Evolutionary conservation across 129 eudicot species (phyloP).

Genomic region (Pulicaria dysenterica): DNA sequence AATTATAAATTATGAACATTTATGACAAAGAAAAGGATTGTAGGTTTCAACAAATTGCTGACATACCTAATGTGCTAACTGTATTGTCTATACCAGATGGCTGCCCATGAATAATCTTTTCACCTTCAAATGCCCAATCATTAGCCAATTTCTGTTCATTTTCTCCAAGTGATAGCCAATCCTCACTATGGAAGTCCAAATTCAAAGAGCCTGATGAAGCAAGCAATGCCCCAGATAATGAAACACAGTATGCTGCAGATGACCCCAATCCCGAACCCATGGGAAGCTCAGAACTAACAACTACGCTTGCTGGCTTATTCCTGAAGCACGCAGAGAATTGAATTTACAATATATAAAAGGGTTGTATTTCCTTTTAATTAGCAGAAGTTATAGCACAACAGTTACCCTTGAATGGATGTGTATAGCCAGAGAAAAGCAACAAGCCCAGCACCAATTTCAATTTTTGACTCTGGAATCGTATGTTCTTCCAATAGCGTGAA

Average conservation of each 20-base stretch:
- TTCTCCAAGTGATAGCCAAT: conserved; percentile 74
- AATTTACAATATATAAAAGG: too few species aligned
- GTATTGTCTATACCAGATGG: conserved; percentile 99
- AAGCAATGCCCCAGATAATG: conserved; percentile 75
- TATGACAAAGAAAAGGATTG: neutral
- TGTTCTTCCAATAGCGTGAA: conserved; percentile 64
- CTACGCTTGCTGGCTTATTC: conserved; percentile 73
- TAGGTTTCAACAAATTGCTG: neutral
- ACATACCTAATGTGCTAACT: conserved; percentile 93
- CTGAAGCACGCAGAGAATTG: conserved; percentile 39
- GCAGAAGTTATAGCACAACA: too few species aligned
- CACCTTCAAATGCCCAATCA: conserved; percentile 98
- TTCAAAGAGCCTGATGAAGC: conserved; percentile 61
- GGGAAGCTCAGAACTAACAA: conserved; percentile 89
- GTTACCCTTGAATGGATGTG: conserved; percentile 80
- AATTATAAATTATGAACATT: neutral
- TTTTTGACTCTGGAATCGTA: conserved; percentile 74
- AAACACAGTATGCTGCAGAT: conserved; percentile 95
- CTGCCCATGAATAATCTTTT: conserved; percentile 95
- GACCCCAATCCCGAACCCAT: conserved; percentile 97
- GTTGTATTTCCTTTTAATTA: too few species aligned
- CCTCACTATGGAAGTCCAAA: conserved; percentile 59
- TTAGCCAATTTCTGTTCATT: conserved; percentile 75
- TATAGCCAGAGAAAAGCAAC: conserved; percentile 92
- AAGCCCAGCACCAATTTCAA: conserved; percentile 77